Percentiles rank a stretch among this genome's conserved stretches.
phyloP scores from a whole-genome alignment of 2,329 filamentous ascomycete species.

The Graphium sp. region DNA sequence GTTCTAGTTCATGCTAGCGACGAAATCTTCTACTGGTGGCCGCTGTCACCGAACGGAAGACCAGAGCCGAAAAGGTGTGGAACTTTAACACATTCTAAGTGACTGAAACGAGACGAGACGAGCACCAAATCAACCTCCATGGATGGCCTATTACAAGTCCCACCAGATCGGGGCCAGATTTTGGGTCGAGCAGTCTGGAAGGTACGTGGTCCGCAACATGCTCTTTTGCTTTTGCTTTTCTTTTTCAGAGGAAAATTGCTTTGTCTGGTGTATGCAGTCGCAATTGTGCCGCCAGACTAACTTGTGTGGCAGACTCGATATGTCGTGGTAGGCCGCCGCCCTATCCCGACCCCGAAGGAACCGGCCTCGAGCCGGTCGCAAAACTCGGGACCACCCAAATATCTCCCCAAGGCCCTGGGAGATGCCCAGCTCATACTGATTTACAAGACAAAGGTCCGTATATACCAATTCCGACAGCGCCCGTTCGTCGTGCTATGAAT shows the following conservation, averaged over 20 bases:
- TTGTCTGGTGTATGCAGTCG: too few relatives aligned
- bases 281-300: too few relatives aligned
- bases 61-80: too few relatives aligned
- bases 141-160: constrained; percentile 29
- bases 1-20: too few relatives aligned
- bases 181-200: constrained; percentile 34
- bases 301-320: constrained; percentile 31
- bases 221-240: constrained; percentile 2
- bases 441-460: constrained; percentile 38
- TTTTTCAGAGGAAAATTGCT: too few relatives aligned
- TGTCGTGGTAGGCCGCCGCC: constrained; percentile 31
- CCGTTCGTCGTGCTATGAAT: constrained; percentile 1
- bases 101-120: too few relatives aligned
- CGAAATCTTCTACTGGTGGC: too few relatives aligned
- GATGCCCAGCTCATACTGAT: constrained; percentile 29
- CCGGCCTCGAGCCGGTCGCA: constrained; percentile 21
- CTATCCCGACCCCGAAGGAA: constrained; percentile 15
- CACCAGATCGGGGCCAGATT: constrained; percentile 31
- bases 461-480: too few relatives aligned
- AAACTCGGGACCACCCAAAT: constrained; percentile 19
- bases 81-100: too few relatives aligned
- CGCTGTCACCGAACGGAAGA: too few relatives aligned
- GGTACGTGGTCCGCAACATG: constrained; percentile 15
- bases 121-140: too few relatives aligned
- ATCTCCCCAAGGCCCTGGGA: constrained; percentile 13